phyloP scores from a whole-genome alignment of 257 asterid genomes.

The Plantago major region DNA sequence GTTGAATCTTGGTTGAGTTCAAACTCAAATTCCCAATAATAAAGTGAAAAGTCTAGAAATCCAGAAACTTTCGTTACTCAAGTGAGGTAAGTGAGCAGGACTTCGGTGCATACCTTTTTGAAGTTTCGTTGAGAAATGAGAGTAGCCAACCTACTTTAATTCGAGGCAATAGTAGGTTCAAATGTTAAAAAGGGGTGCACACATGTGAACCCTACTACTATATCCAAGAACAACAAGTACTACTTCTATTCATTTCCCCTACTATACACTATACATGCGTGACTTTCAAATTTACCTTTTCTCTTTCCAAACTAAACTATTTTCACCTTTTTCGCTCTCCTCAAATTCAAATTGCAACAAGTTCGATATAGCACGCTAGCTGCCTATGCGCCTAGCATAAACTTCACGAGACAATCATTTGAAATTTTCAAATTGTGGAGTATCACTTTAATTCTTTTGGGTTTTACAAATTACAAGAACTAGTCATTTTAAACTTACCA shows the following conservation, averaged over 20 bases:
- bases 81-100: constrained; percentile 2
- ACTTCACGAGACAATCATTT: too few relatives aligned
- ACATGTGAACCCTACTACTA: too few relatives aligned
- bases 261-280: too few relatives aligned
- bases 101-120: neutral
- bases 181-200: too few relatives aligned
- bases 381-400: too few relatives aligned
- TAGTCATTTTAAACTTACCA: too few relatives aligned
- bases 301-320: neutral
- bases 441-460: too few relatives aligned
- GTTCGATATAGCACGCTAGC: too few relatives aligned
- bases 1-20: neutral
- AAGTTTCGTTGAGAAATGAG: neutral
- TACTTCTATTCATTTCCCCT: neutral
- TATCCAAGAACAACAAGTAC: too few relatives aligned
- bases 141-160: neutral
- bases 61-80: neutral
- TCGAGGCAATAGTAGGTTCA: neutral
- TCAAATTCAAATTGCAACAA: neutral
- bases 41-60: neutral
- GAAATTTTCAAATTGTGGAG: too few relatives aligned
- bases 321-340: constrained; percentile 4
- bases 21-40: neutral
- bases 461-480: too few relatives aligned
- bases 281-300: neutral